Percentiles rank a stretch among this genome's conserved stretches.
phyloP scores from a whole-genome alignment of 352 stramenopile genomes.

The Peronospora farinosa region DNA sequence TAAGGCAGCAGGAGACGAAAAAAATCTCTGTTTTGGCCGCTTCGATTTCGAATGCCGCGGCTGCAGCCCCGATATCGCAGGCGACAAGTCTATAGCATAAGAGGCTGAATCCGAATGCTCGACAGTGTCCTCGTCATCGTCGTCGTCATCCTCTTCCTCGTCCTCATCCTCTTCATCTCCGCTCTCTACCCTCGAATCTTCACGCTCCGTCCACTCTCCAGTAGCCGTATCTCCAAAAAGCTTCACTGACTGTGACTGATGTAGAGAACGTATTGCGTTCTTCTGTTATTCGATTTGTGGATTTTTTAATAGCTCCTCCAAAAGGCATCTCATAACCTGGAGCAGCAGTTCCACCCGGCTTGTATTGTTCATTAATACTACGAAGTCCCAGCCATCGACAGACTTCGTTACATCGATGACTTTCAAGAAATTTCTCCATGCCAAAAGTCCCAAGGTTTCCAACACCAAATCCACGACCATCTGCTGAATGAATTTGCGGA shows the following conservation, averaged over 20 bases:
- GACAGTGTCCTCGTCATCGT: constrained; percentile 17
- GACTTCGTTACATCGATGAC: constrained; percentile 82
- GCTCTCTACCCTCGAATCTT: constrained; percentile 17
- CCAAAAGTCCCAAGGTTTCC: constrained; percentile 79
- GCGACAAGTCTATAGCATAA: constrained; percentile 24
- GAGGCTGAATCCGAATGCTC: constrained; percentile 28
- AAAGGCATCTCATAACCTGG: constrained; percentile 78
- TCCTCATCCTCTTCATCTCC: constrained; percentile 29
- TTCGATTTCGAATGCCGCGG: constrained; percentile 15
- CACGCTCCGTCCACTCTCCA: constrained; percentile 21
- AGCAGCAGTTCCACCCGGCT: constrained; percentile 65
- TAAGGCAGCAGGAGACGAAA: constrained; percentile 8
- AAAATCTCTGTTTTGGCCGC: constrained; percentile 15
- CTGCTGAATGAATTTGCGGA: constrained; percentile 75
- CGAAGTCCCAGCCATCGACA: constrained; percentile 74
- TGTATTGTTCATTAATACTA: constrained; percentile 76
- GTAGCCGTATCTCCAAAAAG: constrained; percentile 50
- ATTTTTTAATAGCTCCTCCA: constrained; percentile 73
- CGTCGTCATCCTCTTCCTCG: constrained; percentile 24
- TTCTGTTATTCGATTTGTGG: constrained; percentile 72
- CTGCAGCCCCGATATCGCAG: constrained; percentile 21
- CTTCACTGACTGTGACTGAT: constrained; percentile 73
- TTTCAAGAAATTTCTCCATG: constrained; percentile 86
- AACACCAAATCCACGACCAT: constrained; percentile 73
- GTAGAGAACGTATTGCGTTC: constrained; percentile 77